Percentiles rank a stretch among this genome's conserved stretches.
Conservation (phyloP, 176 grass and related monocot species). For the Ensete glaucum region DNA sequence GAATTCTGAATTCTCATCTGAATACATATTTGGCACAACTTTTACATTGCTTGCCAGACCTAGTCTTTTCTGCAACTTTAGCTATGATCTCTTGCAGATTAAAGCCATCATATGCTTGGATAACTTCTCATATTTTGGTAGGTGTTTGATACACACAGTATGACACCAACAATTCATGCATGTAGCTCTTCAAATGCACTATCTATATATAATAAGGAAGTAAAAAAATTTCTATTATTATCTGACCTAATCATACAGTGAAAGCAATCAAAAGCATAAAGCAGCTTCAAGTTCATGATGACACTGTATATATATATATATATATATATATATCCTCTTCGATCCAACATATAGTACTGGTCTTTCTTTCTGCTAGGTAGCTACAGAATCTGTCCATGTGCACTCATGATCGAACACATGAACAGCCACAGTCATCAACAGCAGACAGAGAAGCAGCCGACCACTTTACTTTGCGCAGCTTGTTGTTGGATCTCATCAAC, state of each 20-base stretch:
- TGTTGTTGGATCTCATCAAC: neutral
- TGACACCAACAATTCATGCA: neutral
- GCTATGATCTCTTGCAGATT: neutral
- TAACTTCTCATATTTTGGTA: neutral
- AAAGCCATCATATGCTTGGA: neutral
- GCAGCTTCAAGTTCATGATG: no score
- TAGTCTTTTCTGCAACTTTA: neutral
- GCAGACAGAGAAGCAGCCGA: neutral
- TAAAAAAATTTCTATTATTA: no score
- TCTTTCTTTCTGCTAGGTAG: no score
- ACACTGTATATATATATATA: no score
- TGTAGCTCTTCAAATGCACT: neutral
- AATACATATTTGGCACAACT: neutral
- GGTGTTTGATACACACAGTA: neutral
- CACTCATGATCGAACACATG: neutral
- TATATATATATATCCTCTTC: neutral
- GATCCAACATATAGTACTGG: neutral
- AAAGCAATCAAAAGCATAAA: no score
- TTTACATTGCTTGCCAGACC: neutral
- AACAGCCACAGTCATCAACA: neutral
- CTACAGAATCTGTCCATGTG: neutral
- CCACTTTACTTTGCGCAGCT: neutral
- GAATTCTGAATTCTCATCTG: neutral
- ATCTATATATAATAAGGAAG: no score
- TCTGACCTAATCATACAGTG: no score